Base-by-base conservation (phyloP, 1,139 yeast genomes). In the Candida neerlandica region DNA sequence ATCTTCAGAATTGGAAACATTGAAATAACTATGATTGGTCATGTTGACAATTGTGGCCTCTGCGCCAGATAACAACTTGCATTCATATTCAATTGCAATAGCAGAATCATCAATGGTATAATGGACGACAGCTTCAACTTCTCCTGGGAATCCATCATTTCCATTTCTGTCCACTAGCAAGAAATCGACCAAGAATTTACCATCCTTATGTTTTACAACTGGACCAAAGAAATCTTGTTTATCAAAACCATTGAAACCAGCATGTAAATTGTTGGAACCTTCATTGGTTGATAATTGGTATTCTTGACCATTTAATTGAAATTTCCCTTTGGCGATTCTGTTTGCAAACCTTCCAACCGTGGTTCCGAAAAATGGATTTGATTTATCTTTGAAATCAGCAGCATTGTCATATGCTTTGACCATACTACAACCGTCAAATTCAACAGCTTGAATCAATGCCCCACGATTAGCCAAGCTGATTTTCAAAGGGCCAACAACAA, bases 1-100 rank as follows among this genome's bases (percentile, higher is more conserved):
- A 21, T 70, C 69, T 11, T 53, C 49, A 10, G 62, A 57, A 23
- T 60, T 62, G 21, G 69, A 58, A 34, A 71, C 56, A 59, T 79
- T 82, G 73, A 83, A 83, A 64, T 82, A 84, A 15, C 84, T 68
- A 61, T 85, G 91, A 64, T 85, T 85, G 45, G 89, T 83, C 63
- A 85, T 67, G 58, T 81, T 80, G 46, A 85, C 71, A 27, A 78
- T 70, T 3, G 90, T 83, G 44, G 77, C 70, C 38, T 70, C 65
- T 23, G 41, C 39, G 15, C 60, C 55, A 4, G 75, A 62, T 32
- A 73, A 64, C 43, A 81, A 63, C 19, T 62, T 61, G 23, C 83
- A 79, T 55, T 73, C 74, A 59, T 73, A 83, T 57, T 82, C 86
- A 46, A 81, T 61, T 21, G 67, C 73, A 46, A 77, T 63, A 4